Base-by-base conservation (phyloP, 768 basidiomycete genomes). In the Megacollybia marginata region DNA sequence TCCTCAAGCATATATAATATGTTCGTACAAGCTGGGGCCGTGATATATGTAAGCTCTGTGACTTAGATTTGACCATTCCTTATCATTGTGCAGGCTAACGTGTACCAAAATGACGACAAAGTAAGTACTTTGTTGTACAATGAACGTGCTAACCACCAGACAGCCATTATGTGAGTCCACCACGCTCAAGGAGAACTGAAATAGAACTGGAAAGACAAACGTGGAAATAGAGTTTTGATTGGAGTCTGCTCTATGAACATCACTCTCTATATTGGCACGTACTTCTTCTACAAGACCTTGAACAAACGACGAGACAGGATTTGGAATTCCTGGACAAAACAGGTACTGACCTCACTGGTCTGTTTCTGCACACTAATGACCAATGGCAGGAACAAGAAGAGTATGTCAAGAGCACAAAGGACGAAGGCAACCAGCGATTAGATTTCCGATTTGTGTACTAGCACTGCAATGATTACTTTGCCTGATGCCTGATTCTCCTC, bases 371-470 rank as follows among this genome's bases (percentile, higher is more conserved):
- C 46, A 20, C 32, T 44, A 32, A 47, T 47, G 11, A 20, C 33
- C 36, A 45, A 20, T 33, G 34, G 36, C 56, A 82, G 80, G 72
- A 82, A 59, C 76, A 73, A 56, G 65, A 69, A 42, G 64, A 79
- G 16, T 86, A 87, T 60, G 58, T 83, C 1, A 70, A 73, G 48
- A 82, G 71, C 13, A 81, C 84, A n/a, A 73, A 69, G 32, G 82
- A 86, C 48, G 65, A 72, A 54, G 82, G 83, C 20, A 85, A 82
- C 54, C 61, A 72, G 52, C 64, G 79, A 33, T 60, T 84, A 51
- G 80, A 84, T 55, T 84, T 83, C 66, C 68, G 79, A 12, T 84
- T 85, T 52, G 75, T 73, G 5, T 79, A 83, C 59, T 82, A 59
- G 33, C 20, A 40, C 15, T 40, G 38, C 38, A 40, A 15, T 40